A percentile compares a stretch with the other conserved stretches of the same genome.
Evolutionary conservation across 345 rosid genomes (phyloP).

Genomic region (Durio zibethinus): DNA sequence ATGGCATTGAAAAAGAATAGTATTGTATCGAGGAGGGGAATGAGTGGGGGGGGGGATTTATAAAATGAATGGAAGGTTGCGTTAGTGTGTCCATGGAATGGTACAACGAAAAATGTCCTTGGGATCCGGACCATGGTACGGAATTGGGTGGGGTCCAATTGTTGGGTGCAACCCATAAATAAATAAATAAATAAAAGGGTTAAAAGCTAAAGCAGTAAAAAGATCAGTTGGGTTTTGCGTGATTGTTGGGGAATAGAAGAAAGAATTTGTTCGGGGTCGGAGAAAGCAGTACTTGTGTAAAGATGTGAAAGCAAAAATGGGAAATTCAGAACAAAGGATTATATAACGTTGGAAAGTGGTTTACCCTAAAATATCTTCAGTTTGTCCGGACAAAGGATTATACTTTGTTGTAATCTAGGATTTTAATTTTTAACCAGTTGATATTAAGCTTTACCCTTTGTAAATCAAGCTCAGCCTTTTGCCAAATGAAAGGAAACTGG

Average conservation of each 20-base stretch:
- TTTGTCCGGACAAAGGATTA: not conserved
- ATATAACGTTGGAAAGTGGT: too few species aligned
- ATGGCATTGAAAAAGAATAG: conserved; percentile 15
- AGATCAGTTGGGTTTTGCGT: not conserved
- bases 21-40: too few species aligned
- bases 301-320: not conserved
- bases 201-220: not conserved
- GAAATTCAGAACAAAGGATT: not conserved
- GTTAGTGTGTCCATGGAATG: conserved; percentile 39
- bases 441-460: not conserved
- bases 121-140: conserved; percentile 48
- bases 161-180: not conserved
- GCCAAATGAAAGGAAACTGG: not conserved
- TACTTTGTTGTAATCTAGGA: not conserved
- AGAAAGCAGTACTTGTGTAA: not conserved
- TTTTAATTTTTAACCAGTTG: not conserved
- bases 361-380: not conserved
- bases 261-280: not conserved
- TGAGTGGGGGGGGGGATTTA: not conserved
- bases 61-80: not conserved
- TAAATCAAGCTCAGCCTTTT: not conserved
- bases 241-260: not conserved
- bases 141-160: conserved; percentile 32
- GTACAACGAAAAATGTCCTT: conserved; percentile 22
- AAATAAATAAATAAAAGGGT: not conserved